Evolutionary conservation across 768 basidiomycete species (phyloP), one percentile per base, ranked within the genome.

Genomic region (Mycena polygramma): DNA sequence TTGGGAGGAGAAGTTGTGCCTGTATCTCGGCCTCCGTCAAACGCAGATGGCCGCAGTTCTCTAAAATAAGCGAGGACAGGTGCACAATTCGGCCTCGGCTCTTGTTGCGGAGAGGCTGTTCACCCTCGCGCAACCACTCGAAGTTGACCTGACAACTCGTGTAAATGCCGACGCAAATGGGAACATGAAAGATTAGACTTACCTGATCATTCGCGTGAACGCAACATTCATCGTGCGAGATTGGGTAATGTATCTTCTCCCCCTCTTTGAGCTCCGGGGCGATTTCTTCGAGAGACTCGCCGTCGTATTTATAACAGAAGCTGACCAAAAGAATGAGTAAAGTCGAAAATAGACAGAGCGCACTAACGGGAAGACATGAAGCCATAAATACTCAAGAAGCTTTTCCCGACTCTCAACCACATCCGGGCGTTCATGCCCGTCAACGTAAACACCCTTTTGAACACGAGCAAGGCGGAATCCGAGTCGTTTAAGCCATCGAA

Each of bases 61-160:
- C 73, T 26, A 60, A 35, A 35, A 77, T 66, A 39, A 74, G 76
- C 36, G 66, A 73, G 1, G 73, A 77, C 37, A 76, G 60, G 57
- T 75, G 75, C 1, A 77, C 59, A 15, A 63, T 39, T 7, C 75
- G 58, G 17, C 75, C 76, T 17, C 68, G 43, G 8, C 75, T 70
- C 51, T 77, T 77, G 30, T 66, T 59, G 9, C 73, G 57, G 3
- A 77, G 71, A 48, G 58, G 68, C 45, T 76, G 66, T 30, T 68
- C 52, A 2, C 58, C 58, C 30, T 60, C 66, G 0, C 52, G 20
- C 22, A 46, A 26, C 66, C 66, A 68, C 15, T 55, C 59, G 46
- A 68, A 61, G 26, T 61, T 54, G 0, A 30, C 30, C 30, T 30
- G 22, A 39, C 35, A 61, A 45, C n/a, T 68, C 66, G 30, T 30